Evolutionary conservation across 1,284 basidiomycete species (phyloP).

Genomic region (Anthracocystis setariae): DNA sequence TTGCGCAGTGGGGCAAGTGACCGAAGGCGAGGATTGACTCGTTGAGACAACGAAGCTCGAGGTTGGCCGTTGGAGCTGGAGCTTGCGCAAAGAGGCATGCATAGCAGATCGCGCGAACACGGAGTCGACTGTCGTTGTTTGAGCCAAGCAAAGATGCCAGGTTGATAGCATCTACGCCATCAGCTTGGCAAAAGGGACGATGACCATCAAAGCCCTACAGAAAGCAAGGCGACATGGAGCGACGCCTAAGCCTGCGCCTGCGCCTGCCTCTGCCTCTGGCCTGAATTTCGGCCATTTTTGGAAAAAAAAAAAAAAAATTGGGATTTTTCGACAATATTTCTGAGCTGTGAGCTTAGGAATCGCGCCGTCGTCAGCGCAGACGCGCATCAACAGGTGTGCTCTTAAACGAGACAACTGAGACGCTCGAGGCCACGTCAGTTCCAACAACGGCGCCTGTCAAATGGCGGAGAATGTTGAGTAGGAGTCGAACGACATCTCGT

Average conservation of each 20-base stretch:
- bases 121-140: constrained; percentile 1
- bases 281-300: background rate
- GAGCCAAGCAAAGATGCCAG: background rate
- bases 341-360: background rate
- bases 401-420: constrained; percentile 35
- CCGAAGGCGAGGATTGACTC: constrained; percentile 7
- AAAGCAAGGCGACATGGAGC: background rate
- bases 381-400: constrained; percentile 8
- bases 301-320: background rate
- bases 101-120: constrained; percentile 6
- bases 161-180: background rate
- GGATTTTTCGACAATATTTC: background rate
- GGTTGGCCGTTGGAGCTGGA: constrained; percentile 4
- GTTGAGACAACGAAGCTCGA: background rate
- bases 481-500: background rate
- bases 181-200: background rate
- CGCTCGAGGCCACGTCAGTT: constrained; percentile 12
- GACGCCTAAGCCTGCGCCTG: no score
- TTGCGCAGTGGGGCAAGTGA: constrained; percentile 1
- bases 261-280: no score
- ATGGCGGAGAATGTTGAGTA: background rate
- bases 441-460: constrained; percentile 9
- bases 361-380: constrained; percentile 5
- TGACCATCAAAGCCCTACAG: background rate
- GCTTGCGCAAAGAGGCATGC: background rate